Evolutionary conservation across 1,139 yeast genomes (phyloP).

Genomic region (Geotrichum candidum): DNA sequence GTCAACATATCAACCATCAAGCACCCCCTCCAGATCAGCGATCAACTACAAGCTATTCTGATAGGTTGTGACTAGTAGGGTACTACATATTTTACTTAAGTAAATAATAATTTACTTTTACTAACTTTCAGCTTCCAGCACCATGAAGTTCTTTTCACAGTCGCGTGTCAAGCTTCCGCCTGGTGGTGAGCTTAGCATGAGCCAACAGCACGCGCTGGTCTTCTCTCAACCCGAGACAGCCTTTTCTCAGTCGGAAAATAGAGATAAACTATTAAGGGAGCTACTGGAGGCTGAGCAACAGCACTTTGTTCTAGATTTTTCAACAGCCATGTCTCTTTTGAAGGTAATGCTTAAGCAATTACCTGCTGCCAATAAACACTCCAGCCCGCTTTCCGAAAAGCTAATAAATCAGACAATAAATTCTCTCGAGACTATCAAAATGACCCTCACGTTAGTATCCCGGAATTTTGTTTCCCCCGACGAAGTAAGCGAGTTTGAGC

Average conservation of each 20-base stretch:
- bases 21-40: not conserved
- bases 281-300: constrained; percentile 9
- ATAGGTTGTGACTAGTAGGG: not conserved
- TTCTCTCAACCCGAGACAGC: constrained; percentile 12
- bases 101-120: not conserved
- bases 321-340: constrained; percentile 5
- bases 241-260: constrained; percentile 3
- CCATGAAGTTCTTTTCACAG: constrained; percentile 8
- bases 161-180: constrained; percentile 1
- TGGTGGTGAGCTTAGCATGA: constrained; percentile 8
- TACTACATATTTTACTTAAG: not conserved
- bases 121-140: not conserved
- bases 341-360: constrained; percentile 8
- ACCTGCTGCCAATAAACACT: not conserved
- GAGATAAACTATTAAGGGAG: constrained; percentile 8
- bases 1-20: not conserved
- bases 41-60: not conserved
- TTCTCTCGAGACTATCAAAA: constrained; percentile 10
- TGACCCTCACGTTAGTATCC: constrained; percentile 1
- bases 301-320: constrained; percentile 7
- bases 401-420: constrained; percentile 1
- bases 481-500: not conserved
- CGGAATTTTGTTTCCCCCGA: not conserved
- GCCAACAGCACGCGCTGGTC: constrained; percentile 10
- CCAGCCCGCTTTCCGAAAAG: not conserved